A percentile compares a stretch with the other conserved stretches of the same genome.
phyloP scores from a whole-genome alignment of 768 basidiomycete species.

The Crassisporium funariophilum region DNA sequence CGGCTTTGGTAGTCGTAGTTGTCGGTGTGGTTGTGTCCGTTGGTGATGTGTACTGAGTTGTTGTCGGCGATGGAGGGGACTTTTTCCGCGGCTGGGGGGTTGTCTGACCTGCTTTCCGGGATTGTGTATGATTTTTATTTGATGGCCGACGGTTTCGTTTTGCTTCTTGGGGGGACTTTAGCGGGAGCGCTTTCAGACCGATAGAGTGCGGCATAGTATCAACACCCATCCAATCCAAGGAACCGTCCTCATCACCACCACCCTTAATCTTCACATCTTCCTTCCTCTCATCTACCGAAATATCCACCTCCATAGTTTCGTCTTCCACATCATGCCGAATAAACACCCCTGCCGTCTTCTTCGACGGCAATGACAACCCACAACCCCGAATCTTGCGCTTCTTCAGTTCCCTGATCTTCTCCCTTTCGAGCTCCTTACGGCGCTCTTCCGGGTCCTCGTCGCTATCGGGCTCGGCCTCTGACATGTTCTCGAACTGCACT shows the following conservation, averaged over 20 bases:
- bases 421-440: slow-evolving; percentile 41
- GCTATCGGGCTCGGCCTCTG: slow-evolving; percentile 34
- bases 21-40: background rate
- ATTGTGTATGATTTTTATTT: too few relatives aligned
- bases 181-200: too few relatives aligned
- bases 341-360: slow-evolving; percentile 44
- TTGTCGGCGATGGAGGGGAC: too few relatives aligned
- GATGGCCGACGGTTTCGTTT: too few relatives aligned
- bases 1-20: slow-evolving; percentile 10
- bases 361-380: slow-evolving; percentile 23
- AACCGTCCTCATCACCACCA: background rate
- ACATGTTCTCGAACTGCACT: slow-evolving; percentile 31
- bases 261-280: background rate
- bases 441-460: slow-evolving; percentile 41
- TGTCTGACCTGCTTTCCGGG: too few relatives aligned
- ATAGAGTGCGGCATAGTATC: too few relatives aligned
- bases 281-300: slow-evolving; percentile 39
- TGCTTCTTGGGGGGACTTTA: too few relatives aligned
- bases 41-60: background rate
- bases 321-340: slow-evolving; percentile 60
- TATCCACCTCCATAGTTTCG: slow-evolving; percentile 63
- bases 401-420: slow-evolving; percentile 59
- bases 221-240: background rate
- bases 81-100: too few relatives aligned
- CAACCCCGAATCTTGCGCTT: slow-evolving; percentile 44